phyloP scores from a whole-genome alignment of 2,329 filamentous ascomycete species.

The Trichoderma atrobrunneum region DNA sequence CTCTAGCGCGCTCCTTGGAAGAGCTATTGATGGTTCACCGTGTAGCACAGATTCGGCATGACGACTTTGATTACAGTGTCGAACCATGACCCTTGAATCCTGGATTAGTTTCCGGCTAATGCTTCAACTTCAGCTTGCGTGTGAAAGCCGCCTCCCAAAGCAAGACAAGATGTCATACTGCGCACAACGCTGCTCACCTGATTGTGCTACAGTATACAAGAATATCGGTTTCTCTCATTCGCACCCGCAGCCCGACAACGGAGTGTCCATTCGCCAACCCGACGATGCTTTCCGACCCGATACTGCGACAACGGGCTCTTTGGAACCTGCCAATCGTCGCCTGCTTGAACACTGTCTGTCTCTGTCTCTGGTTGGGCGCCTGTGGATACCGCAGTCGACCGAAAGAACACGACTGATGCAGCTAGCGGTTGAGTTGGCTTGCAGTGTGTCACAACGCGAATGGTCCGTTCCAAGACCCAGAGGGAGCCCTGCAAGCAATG shows the following conservation, averaged over 20 bases:
- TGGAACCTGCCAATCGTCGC: not conserved
- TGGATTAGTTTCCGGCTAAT: not conserved
- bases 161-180: not conserved
- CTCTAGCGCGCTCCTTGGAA: not conserved
- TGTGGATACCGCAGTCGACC: constrained; percentile 6
- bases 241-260: not conserved
- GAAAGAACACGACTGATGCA: constrained; percentile 16
- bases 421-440: constrained; percentile 18
- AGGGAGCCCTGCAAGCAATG: not conserved
- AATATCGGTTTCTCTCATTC: not conserved
- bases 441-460: constrained; percentile 17
- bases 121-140: not conserved
- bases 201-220: not conserved
- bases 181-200: not conserved
- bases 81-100: not conserved
- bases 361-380: constrained; percentile 11
- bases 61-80: not conserved
- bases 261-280: not conserved
- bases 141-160: not conserved
- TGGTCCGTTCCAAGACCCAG: constrained; percentile 10
- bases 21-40: not conserved
- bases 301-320: not conserved
- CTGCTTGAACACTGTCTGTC: not conserved
- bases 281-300: not conserved
- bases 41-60: not conserved